Conservation (phyloP, 192 early-diverging fungal genomes). For the Coemansia furcata region DNA sequence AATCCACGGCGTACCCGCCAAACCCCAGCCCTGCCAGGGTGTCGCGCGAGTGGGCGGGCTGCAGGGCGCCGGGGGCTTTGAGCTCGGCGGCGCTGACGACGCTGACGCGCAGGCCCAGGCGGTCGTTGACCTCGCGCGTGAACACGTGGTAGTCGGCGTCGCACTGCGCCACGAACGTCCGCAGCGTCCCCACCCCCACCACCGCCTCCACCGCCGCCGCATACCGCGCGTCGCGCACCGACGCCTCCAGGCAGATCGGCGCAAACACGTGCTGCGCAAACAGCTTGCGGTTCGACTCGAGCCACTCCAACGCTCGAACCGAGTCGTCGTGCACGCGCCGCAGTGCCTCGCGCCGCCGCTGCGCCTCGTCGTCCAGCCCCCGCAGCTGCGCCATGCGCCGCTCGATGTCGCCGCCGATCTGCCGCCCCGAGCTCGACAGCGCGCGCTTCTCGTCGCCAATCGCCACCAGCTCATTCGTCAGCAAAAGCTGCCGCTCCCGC, state of each 20-base stretch:
- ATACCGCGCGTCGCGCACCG: slow-evolving; percentile 61
- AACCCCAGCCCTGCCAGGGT: slow-evolving; percentile 62
- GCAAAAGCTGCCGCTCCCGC: slow-evolving; percentile 29
- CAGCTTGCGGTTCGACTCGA: slow-evolving; percentile 58
- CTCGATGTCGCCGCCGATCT: slow-evolving; percentile 32
- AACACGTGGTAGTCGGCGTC: slow-evolving; percentile 75
- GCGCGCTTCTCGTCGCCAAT: slow-evolving; percentile 51
- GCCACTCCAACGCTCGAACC: slow-evolving; percentile 65
- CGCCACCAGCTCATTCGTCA: slow-evolving; percentile 42
- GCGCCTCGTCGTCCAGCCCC: slow-evolving; percentile 58
- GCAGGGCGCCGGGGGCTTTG: slow-evolving; percentile 1
- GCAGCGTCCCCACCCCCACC: slow-evolving; percentile 45
- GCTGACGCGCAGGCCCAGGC: slow-evolving; percentile 58
- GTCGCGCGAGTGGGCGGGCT: slow-evolving; percentile 10
- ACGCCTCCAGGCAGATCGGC: slow-evolving; percentile 71
- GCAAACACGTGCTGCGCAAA: slow-evolving; percentile 73
- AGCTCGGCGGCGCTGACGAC: slow-evolving; percentile 35
- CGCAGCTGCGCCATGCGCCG: slow-evolving; percentile 49
- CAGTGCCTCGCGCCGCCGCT: slow-evolving; percentile 58
- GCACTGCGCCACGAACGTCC: slow-evolving; percentile 79
- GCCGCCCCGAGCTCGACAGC: slow-evolving; percentile 26
- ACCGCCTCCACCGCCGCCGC: slow-evolving; percentile 67
- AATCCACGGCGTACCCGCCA: slow-evolving; percentile 71
- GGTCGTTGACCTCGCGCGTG: slow-evolving; percentile 64
- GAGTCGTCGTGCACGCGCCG: slow-evolving; percentile 53